Base-by-base conservation (phyloP, 2,329 filamentous ascomycete species). In the Fusarium citri region DNA sequence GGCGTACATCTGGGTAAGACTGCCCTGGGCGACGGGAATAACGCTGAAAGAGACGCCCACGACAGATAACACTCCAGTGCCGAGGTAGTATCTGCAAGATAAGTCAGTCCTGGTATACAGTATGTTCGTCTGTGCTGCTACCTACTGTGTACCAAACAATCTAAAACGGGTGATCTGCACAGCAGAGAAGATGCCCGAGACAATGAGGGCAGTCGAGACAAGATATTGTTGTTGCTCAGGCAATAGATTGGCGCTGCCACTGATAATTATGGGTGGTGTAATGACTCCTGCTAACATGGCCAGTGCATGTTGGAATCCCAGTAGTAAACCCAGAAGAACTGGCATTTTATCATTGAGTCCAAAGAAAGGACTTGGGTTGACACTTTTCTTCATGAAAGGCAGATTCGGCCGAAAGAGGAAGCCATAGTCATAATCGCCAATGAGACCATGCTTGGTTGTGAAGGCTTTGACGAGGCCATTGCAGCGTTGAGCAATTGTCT, bases 401-500 rank as follows among this genome's bases (percentile, higher is more conserved):
- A 97, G 80, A 72, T 92, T 94, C 2, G 89, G 92, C 23, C 83
- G 89, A 84, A 98, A 97, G 42, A 98, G 89, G 76, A 94, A 96
- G 37, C 79, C 92, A 86, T 98, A 98, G 85, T 98, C 92, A 80
- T 98, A 98, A 74, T 89, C 86, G 68, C 94, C 94, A 59, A 98
- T 80, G 26, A 97, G 85, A 15, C 94, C 94, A 2, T 94, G 86
- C 66, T 84, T 89, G 47, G 87, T 89, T 56, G 85, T 80, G 68
- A 88, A 84, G 8, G 82, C 80, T 63, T 80, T 81, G 31, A 62
- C 66, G 22, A 79, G 40, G 23, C 73, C 73, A 47, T 71, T 69
- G 46, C 76, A 66, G 26, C 76, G 76, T 53, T 76, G 64, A 34
- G 69, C 22, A 51, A 79, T 50, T 34, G 71, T 66, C 72, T 76